These are phyloP conservation scores for Corylus avellana DNA, from an alignment of 306 rosid genomes.

Conservation along the genomic window DNA sequence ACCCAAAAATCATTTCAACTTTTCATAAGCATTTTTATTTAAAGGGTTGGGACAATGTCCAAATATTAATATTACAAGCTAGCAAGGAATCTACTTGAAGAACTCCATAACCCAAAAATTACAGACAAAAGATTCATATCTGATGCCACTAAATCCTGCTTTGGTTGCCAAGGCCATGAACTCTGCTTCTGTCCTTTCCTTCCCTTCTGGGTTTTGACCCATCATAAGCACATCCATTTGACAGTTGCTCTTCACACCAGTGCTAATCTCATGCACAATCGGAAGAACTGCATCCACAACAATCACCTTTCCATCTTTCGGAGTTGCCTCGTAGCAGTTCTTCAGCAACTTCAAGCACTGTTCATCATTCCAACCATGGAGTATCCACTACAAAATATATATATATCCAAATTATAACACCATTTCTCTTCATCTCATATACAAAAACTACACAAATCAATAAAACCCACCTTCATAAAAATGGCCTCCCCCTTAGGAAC, in stretches of 20 bases:
- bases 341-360: slow-evolving; percentile 33
- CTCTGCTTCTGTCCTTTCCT: too few species aligned
- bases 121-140: too few species aligned
- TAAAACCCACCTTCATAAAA: slow-evolving; percentile 28
- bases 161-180: too few species aligned
- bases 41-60: too few species aligned
- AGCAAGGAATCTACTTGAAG: too few species aligned
- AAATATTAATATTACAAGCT: too few species aligned
- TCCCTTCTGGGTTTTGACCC: slow-evolving; percentile 28
- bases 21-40: too few species aligned
- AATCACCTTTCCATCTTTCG: slow-evolving; percentile 29
- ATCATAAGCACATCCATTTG: slow-evolving; percentile 15
- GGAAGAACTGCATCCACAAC: slow-evolving; percentile 32
- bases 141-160: too few species aligned
- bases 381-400: background rate
- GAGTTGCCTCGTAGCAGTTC: slow-evolving; percentile 27
- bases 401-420: too few species aligned
- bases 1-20: too few species aligned
- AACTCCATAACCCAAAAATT: background rate
- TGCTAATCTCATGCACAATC: background rate
- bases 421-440: too few species aligned
- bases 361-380: slow-evolving; percentile 41
- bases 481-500: slow-evolving; percentile 30
- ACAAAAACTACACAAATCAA: too few species aligned
- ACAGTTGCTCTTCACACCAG: background rate